Conservation (phyloP, 768 basidiomycete genomes). For the Mycena rosella region DNA sequence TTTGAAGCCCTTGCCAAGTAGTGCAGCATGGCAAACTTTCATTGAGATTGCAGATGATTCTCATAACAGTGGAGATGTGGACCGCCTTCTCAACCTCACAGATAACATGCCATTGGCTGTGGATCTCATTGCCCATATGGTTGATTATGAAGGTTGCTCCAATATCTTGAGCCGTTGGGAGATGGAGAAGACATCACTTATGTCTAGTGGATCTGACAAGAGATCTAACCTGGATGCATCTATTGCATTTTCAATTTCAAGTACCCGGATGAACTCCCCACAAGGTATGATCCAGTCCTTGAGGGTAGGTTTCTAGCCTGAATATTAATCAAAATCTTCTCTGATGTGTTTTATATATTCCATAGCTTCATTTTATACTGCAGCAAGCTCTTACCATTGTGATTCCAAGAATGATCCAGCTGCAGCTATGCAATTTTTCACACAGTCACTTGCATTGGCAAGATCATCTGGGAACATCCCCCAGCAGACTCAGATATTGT, state of each 20-base stretch:
- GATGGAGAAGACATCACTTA: neutral
- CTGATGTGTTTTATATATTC: too few relatives aligned
- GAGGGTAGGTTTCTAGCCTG: too few relatives aligned
- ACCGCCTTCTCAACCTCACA: neutral
- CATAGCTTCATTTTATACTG: too few relatives aligned
- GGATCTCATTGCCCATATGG: neutral
- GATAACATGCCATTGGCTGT: neutral
- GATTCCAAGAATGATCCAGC: too few relatives aligned
- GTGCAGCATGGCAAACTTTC: neutral
- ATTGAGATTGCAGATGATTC: neutral
- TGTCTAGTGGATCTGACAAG: neutral
- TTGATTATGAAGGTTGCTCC: neutral
- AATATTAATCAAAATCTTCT: too few relatives aligned
- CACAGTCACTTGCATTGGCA: too few relatives aligned
- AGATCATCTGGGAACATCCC: too few relatives aligned
- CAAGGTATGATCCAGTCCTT: too few relatives aligned
- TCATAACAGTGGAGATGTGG: neutral
- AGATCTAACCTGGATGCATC: neutral
- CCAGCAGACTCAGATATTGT: too few relatives aligned
- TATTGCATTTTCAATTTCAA: neutral
- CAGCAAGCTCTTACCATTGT: too few relatives aligned
- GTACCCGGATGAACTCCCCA: neutral
- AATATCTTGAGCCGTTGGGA: neutral
- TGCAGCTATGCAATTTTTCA: too few relatives aligned
- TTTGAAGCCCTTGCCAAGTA: neutral